Base-by-base conservation (phyloP, 2,329 filamentous ascomycete genomes). In the Elsinoe fawcettii region DNA sequence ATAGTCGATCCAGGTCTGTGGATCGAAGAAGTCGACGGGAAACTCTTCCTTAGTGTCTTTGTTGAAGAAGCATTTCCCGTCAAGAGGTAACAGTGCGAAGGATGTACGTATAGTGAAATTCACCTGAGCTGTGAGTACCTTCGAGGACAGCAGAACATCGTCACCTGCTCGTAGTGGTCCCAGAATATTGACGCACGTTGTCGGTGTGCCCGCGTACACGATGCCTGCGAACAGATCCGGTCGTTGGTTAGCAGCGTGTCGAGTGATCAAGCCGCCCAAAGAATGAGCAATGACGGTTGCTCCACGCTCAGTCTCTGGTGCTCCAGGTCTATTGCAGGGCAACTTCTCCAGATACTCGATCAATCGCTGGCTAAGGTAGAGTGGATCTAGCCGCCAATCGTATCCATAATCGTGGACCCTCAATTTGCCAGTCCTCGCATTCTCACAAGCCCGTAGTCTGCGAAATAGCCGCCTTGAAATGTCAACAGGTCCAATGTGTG, bases 111-210 rank as follows among this genome's bases (percentile, higher is more conserved):
- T 84, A 0, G 87, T 90, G 66, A 97, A 96, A 71, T 95, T 95
- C 64, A 96, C 91, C 67, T 93, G 88, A 0, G 92, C 90, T 0
- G 90, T 96, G 14, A 97, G 78, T 0, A 96, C 86, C 62, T 89
- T 88, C 60, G 90, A 90, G 65, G 91, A 95, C 59, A 96, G 78
- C 1, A 96, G 78, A 0, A 96, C 90, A 16, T 91, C 88, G 67
- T 97, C 91, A n/a, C 91, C 91, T 64, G 95, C 92, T 34, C 91
- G 84, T 11, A 97, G 71, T 0, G 91, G 91, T 0, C 92, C 92
- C 3, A 96, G 79, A 54, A 96, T 93, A 68, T 96, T 96, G 68
- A 96, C 83, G 67, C 90, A 96, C 56, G 87, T 82, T 63, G 92
- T 86, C 0, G 91, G 91, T 1, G 86, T 84, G 7, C 91, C 92